Conservation (phyloP, 345 rosid species). For the Hibiscus tridactylites region DNA sequence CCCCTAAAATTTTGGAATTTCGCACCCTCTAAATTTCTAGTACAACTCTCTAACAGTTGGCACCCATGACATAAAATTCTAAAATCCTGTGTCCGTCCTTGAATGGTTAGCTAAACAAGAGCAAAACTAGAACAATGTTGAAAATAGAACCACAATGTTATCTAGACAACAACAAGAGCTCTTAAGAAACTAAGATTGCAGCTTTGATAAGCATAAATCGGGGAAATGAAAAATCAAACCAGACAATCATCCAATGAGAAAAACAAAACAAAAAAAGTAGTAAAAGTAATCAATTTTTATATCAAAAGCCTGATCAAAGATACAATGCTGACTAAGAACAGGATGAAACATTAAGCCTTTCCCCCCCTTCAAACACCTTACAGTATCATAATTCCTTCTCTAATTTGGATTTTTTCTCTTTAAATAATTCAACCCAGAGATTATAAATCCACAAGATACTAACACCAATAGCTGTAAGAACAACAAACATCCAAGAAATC, state of each 20-base stretch:
- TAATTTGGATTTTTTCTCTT: constrained; percentile 35
- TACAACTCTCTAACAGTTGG: no score
- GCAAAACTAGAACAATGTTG: background rate
- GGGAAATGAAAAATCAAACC: background rate
- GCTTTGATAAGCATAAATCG: background rate
- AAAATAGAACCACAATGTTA: background rate
- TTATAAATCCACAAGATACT: constrained; percentile 79
- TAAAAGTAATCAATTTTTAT: background rate
- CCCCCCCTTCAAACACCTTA: background rate
- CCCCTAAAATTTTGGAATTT: no score
- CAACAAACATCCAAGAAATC: constrained; percentile 80
- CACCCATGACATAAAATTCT: no score
- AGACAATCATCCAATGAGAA: background rate
- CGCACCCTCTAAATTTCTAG: no score
- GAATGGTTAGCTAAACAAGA: background rate
- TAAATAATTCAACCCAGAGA: constrained; percentile 62
- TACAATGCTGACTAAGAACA: background rate
- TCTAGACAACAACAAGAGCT: background rate
- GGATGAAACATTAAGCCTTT: background rate
- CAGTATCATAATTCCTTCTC: constrained; percentile 38
- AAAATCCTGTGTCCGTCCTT: no score
- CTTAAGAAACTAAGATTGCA: background rate
- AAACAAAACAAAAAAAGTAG: background rate
- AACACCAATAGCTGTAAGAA: constrained; percentile 53
- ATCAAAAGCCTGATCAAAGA: background rate